Evolutionary conservation across 805 yeast species (phyloP).

Genomic region (Limtongozyma cylindracea): DNA sequence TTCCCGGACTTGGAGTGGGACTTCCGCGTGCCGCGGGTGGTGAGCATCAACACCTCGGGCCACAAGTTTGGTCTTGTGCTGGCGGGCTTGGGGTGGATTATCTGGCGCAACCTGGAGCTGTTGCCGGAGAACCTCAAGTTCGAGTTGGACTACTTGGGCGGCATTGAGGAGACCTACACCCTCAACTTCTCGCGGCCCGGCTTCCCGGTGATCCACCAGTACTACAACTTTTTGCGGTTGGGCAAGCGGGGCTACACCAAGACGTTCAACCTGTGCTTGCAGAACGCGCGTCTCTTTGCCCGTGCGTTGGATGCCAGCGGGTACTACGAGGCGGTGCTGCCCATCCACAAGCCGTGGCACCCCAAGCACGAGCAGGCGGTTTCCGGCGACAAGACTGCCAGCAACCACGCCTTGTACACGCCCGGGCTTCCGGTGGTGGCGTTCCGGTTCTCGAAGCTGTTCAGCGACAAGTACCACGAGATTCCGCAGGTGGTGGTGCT

Average conservation of each 20-base stretch:
- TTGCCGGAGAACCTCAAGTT: conserved; percentile 55
- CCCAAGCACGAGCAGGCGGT: too few relatives aligned
- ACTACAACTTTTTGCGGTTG: conserved; percentile 46
- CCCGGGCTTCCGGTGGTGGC: conserved; percentile 84
- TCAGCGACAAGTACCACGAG: conserved; percentile 39
- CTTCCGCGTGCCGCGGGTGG: conserved; percentile 52
- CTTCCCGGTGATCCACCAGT: conserved; percentile 72
- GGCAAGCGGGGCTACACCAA: conserved; percentile 52
- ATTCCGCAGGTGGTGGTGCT: conserved; percentile 65
- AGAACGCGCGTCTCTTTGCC: conserved; percentile 49
- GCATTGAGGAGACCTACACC: conserved; percentile 67
- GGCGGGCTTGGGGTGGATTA: conserved; percentile 84
- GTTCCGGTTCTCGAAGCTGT: conserved; percentile 39
- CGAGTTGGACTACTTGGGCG: conserved; percentile 66
- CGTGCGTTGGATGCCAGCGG: conserved; percentile 36
- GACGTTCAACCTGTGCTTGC: conserved; percentile 33
- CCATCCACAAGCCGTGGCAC: conserved; percentile 61
- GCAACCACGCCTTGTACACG: conserved; percentile 19
- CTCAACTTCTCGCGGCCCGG: conserved; percentile 87
- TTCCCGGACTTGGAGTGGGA: conserved; percentile 70
- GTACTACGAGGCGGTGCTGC: conserved; percentile 49
- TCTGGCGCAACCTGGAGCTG: conserved; percentile 43
- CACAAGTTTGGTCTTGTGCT: conserved; percentile 83
- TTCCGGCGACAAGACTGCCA: conserved; percentile 3
- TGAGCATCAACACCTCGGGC: conserved; percentile 72